A percentile compares a stretch with the other conserved stretches of the same genome.
Conservation (phyloP, 2,329 filamentous ascomycete genomes). For the Ustulina deusta region DNA sequence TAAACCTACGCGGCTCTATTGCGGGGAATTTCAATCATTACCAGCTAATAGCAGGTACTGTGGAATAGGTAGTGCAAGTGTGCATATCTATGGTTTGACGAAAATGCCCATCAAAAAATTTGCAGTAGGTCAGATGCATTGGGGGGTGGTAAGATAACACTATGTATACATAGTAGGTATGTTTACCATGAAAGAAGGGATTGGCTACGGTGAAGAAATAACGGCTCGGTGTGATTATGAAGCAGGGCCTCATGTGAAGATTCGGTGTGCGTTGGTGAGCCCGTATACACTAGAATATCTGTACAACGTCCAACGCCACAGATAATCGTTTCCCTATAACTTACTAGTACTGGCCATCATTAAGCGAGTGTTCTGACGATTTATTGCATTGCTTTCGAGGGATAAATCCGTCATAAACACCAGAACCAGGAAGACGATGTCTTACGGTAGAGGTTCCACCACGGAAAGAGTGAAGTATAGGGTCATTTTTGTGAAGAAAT, state of each 20-base stretch:
- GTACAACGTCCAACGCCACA: constrained; percentile 12
- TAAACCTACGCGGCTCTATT: constrained; percentile 49
- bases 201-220: background rate
- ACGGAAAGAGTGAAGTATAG: constrained; percentile 42
- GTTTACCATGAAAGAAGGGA: too few species aligned
- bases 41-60: constrained; percentile 23
- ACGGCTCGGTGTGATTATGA: constrained; percentile 6
- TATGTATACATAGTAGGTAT: background rate
- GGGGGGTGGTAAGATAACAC: background rate
- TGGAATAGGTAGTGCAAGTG: background rate
- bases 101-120: constrained; percentile 8
- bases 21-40: constrained; percentile 46
- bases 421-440: constrained; percentile 16
- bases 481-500: constrained; percentile 43
- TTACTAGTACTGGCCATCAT: background rate
- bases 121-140: background rate
- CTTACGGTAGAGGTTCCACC: constrained; percentile 45
- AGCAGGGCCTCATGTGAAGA: constrained; percentile 1
- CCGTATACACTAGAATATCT: background rate
- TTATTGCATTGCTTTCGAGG: constrained; percentile 8
- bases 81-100: background rate
- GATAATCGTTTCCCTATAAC: background rate
- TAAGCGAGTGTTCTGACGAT: constrained; percentile 26
- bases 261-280: background rate
- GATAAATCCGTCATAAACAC: constrained; percentile 19